These are phyloP conservation scores for Immersiella caudata DNA, from an alignment of 495 filamentous ascomycete genomes.

Conservation along the genomic window DNA sequence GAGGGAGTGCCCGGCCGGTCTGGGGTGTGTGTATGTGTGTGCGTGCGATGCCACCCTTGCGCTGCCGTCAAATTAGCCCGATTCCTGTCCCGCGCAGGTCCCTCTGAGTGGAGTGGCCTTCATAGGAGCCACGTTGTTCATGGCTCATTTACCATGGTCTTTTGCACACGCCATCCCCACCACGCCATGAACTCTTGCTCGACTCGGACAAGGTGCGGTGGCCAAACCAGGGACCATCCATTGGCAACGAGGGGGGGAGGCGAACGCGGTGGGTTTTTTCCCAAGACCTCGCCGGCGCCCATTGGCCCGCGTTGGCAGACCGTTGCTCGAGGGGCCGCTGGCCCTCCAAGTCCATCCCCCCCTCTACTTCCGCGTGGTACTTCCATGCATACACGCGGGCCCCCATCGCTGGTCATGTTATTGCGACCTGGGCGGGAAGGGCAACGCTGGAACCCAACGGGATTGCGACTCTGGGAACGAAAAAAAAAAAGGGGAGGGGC, in stretches of 20 bases:
- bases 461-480: neutral
- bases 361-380: conserved; percentile 20
- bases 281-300: conserved; percentile 10
- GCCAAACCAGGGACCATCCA: conserved; percentile 29
- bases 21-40: conserved; percentile 17
- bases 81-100: conserved; percentile 34
- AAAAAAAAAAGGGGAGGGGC: neutral
- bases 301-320: conserved; percentile 27
- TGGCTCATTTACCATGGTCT: conserved; percentile 37
- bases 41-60: conserved; percentile 31
- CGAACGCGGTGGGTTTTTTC: conserved; percentile 22
- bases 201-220: conserved; percentile 23
- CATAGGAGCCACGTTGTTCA: conserved; percentile 47
- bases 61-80: conserved; percentile 41
- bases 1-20: conserved; percentile 21
- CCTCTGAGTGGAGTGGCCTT: conserved; percentile 29
- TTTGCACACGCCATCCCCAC: conserved; percentile 33
- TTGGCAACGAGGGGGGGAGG: conserved; percentile 22
- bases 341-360: conserved; percentile 11
- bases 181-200: conserved; percentile 31
- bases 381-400: conserved; percentile 33
- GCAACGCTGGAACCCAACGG: conserved; percentile 29
- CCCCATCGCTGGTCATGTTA: conserved; percentile 31
- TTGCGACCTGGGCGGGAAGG: conserved; percentile 30
- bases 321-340: conserved; percentile 16